Evolutionary conservation across 176 grass and related monocot genomes (phyloP), one percentile per base, ranked within the genome.

Genomic region (Cocos nucifera): DNA sequence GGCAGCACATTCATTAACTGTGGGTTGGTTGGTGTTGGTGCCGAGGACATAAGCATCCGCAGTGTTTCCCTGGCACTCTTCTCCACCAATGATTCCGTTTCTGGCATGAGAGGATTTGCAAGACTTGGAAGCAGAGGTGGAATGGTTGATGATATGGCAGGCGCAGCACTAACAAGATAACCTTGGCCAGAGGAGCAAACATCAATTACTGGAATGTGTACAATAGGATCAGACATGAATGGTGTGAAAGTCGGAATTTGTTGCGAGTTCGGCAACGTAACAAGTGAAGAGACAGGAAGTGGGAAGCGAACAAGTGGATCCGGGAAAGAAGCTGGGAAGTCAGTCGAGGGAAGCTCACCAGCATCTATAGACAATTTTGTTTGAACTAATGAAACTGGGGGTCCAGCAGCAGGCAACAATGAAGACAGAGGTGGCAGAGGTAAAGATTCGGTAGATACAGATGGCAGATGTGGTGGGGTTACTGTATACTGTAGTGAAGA

Each of bases 171-270:
- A 27, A 97, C 93, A 12, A 97, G 60, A 65, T 91, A 97, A 19
- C 84, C 81, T 77, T 85, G 87, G 14, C 92, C 92, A 0, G 93
- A 74, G 1, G 93, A 97, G 57, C 93, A 82, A 57, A 97, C 57
- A 79, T 97, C 84, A 67, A 97, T 85, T 16, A 97, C 63, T 16
- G 93, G 87, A 66, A 97, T 54, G 72, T 97, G 93, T 61, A 97
- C 93, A 67, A 97, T 97, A 51, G 93, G 84, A 61, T 97, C 93
- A 57, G 93, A 91, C 75, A 97, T 97, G 75, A 97, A 73, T 0
- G 84, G 84, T 3, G 87, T 82, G 71, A 97, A 91, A 17, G 87
- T 74, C 21, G 87, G 81, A 75, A 88, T 72, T 56, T 96, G 86
- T 44, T 87, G 86, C 5, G 61, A 53, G 63, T 63, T 66, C 54